Evolutionary conservation across 2,329 filamentous ascomycete species (phyloP), one percentile per base, ranked within the genome.

Genomic region (Penicillium brevicompactum): DNA sequence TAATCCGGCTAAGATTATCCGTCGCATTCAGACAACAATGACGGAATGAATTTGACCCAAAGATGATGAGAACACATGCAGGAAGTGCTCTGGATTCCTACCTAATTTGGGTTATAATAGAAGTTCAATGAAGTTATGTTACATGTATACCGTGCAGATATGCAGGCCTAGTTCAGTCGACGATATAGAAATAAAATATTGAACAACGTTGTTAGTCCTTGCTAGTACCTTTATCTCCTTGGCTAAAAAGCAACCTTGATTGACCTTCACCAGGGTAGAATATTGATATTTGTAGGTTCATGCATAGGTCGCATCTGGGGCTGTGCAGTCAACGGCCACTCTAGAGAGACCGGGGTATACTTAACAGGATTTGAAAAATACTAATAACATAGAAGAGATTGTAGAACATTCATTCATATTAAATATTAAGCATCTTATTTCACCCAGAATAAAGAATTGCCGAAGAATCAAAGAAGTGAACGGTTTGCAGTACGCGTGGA

Each of bases 1-100:
- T 5, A 78, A 78, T 49, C 75, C 75, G 30, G 74, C 73, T 8
- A 68, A 60, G 42, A 65, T 77, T 16, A 67, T 76, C 49, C 67
- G 73, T 32, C 72, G 68, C 50, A 74, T 78, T 58, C 69, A 76
- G 47, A 75, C 73, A 0, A 59, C 67, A 6, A 71, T 74, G 70
- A 59, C 55, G 5, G 57, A 65, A 16, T 60, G 46, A 55, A 22
- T 32, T 27, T 27, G 24, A 18, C 18, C 18, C 18, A 18, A 18
- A 18, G 18, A 18, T 18, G 18, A 18, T 18, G 18, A 18, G 18
- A 18, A 18, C 18, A 18, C 18, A 18, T 18, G 18, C 24, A 27
- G 24, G 24, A 6, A 27, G 8, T 27, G 2, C 24, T 27, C 4
- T 27, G 24, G 24, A 8, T 27, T 8, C 8, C 24, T 27, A 18